These are phyloP conservation scores for Lomentospora prolificans DNA, from an alignment of 2,329 filamentous ascomycete species.

Conservation along the genomic window DNA sequence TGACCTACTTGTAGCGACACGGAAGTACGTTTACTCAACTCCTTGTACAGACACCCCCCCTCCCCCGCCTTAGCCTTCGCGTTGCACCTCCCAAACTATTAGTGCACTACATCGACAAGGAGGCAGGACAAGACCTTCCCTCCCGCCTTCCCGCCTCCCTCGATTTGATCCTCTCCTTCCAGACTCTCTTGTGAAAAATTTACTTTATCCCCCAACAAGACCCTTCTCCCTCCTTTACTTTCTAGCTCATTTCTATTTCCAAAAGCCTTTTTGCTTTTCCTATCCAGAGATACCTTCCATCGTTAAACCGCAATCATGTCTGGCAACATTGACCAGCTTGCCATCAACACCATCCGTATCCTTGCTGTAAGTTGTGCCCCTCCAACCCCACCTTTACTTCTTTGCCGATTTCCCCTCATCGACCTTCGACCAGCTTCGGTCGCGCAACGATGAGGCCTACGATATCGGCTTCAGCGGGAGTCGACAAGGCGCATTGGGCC, in stretches of 20 bases:
- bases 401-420: conserved; percentile 23
- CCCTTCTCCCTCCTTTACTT: conserved; percentile 10
- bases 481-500: not conserved
- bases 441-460: not conserved
- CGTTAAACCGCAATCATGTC: conserved; percentile 56
- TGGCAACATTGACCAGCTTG: conserved; percentile 79
- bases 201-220: not conserved
- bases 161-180: not conserved
- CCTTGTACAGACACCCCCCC: conserved; percentile 5
- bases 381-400: conserved; percentile 14
- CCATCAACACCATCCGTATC: conserved; percentile 96
- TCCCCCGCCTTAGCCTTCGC: too few species aligned
- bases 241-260: conserved; percentile 13
- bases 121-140: not conserved
- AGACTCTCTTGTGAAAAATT: conserved; percentile 2
- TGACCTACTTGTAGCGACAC: too few species aligned
- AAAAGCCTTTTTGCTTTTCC: conserved; percentile 14
- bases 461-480: not conserved
- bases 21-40: too few species aligned
- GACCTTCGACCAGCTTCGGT: not conserved
- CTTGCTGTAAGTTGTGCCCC: conserved; percentile 66
- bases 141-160: too few species aligned
- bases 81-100: conserved; percentile 1
- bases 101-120: not conserved
- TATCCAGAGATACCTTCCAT: conserved; percentile 8